Evolutionary conservation across 805 yeast genomes (phyloP), one percentile per base, ranked within the genome.

Genomic region (Grigorovia transvaalensis): DNA sequence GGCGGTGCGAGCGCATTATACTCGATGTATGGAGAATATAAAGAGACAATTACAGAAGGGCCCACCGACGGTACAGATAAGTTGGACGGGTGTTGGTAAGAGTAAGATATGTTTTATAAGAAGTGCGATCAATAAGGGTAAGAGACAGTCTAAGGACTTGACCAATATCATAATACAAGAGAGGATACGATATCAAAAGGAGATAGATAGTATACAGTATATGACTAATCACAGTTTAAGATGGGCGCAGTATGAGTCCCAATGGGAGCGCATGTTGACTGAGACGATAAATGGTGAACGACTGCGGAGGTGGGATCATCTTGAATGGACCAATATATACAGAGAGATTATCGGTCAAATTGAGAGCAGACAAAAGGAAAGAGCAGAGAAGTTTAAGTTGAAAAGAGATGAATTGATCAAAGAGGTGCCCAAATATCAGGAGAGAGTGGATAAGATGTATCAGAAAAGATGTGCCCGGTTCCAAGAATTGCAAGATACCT

Each of bases 191-290:
- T 53, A 58, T 45, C 69, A 65, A 47, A 53, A 51, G 18, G 51
- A 55, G 13, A 42, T 64, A 12, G 61, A 64, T 49, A 27, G 50
- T 11, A 48, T 57, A 47, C 53, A 50, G 12, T 40, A 30, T 4
- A 59, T 62, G 44, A 40, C 29, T 19, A 5, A 50, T 54, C 43
- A 54, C 57, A 11, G 33, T 41, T 46, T 41, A 15, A 12, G 47
- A 12, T 62, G 67, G 67, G 68, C 67, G 3, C 12, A 56, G 18
- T 57, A 60, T 42, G 71, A 67, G 46, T 68, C 67, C 13, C 45
- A 53, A 4, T 67, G 71, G 71, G 71, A 67, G 50, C 54, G 59
- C 19, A n/a, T 20, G 17, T 15, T 20, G 11, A 13, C 20, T 30
- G 9, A 18, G n/a, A 18, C 2, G 9, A 2, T 4, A 8, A 33